Base-by-base conservation (phyloP, 495 filamentous ascomycete genomes). In the Penicillium atrosanguineum region DNA sequence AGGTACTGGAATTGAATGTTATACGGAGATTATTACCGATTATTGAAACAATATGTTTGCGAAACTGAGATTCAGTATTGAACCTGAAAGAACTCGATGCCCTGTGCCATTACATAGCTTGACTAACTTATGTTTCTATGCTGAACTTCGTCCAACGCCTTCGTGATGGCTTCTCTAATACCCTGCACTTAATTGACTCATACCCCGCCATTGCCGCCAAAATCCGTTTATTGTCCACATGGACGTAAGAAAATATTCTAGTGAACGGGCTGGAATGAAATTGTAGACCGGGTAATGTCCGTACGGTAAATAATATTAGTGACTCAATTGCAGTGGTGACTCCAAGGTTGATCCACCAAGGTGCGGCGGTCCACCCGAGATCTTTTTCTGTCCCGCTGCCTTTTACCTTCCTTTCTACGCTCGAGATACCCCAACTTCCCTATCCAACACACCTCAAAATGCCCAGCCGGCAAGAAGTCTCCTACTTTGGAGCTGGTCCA, bases 401-500 rank as follows among this genome's bases (percentile, higher is more conserved):
- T 56, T 39, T 43, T 46, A 39, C 41, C 36, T 41, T 43, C 46
- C 23, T 52, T 11, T 23, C 19, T 47, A 51, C 49, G 41, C 57
- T 46, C 45, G 28, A 44, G 41, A 56, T 50, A 47, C 53, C 26
- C 46, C 31, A 34, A 40, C 36, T 23, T 29, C 46, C 41, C 12
- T 47, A 43, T 26, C 36, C 16, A 38, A 31, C 26, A 14, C 37
- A 39, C 12, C 34, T 20, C 48, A 59, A 44, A 50, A 67, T 67
- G 64, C 64, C 64, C 8, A 53, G 61, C 18, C 50, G 87, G 60
- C 73, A 79, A 68, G 83, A 90, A 60, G 77, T 90, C 62, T 70
- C 79, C 53, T 90, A 91, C 73, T 90, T 94, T 64, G 91, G 91
- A 50, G 91, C 91, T 21, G 91, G 92, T 50, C 92, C 92, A 40